Percentiles rank a stretch among this genome's conserved stretches.
Conservation (phyloP, 768 basidiomycete species). For the Leccinellum albellum region DNA sequence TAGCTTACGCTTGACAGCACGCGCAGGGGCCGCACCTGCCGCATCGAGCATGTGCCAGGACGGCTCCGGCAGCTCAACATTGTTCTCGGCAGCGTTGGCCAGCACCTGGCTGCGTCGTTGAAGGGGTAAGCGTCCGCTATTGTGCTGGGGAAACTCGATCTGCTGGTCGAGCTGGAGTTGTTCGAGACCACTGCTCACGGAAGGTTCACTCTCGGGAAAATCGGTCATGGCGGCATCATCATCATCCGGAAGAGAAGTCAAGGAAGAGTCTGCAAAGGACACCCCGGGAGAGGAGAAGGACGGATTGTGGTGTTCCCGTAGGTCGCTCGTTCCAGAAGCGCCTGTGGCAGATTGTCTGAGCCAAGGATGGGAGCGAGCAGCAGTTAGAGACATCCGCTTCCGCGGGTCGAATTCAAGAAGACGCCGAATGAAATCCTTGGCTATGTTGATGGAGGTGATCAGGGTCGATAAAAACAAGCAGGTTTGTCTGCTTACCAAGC, state of each 20-base stretch:
- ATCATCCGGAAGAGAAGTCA: constrained; percentile 22
- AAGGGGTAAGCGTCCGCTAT: constrained; percentile 26
- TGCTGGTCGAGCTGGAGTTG: constrained; percentile 31
- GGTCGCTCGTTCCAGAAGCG: background rate
- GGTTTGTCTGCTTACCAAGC: constrained; percentile 39
- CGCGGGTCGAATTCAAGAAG: constrained; percentile 66
- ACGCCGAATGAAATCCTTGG: constrained; percentile 57
- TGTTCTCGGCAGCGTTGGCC: constrained; percentile 41
- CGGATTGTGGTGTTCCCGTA: constrained; percentile 1
- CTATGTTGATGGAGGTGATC: constrained; percentile 42
- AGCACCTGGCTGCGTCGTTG: constrained; percentile 49
- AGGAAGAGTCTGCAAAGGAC: constrained; percentile 15
- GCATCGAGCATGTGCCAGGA: constrained; percentile 53
- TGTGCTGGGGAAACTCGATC: constrained; percentile 6
- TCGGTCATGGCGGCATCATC: constrained; percentile 19
- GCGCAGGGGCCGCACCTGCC: constrained; percentile 22
- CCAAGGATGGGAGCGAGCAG: constrained; percentile 78
- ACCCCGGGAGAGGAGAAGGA: constrained; percentile 8
- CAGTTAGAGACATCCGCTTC: constrained; percentile 65
- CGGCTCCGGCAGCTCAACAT: constrained; percentile 44
- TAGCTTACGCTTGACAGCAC: constrained; percentile 38
- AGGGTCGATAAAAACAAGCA: background rate
- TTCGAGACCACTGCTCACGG: constrained; percentile 32
- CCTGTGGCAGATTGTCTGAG: constrained; percentile 30
- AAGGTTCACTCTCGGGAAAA: constrained; percentile 11